Conservation (phyloP, 805 yeast genomes). For the Ogataea saltuana region DNA sequence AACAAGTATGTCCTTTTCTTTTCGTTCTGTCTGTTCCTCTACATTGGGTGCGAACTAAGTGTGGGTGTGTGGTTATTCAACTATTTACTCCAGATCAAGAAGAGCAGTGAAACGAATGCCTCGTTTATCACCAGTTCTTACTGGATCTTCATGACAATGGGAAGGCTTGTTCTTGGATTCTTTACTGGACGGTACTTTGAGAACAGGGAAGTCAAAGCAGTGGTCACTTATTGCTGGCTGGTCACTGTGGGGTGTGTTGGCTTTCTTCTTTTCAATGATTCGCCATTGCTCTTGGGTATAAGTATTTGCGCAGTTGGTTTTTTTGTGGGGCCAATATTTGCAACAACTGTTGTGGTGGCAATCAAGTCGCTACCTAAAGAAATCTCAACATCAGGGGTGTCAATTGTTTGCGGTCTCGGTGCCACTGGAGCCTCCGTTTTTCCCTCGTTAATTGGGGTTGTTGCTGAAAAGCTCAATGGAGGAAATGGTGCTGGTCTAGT, state of each 20-base stretch:
- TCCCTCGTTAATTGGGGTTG: conserved; percentile 63
- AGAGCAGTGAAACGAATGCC: conserved; percentile 38
- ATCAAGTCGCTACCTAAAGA: conserved; percentile 60
- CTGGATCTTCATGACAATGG: conserved; percentile 53
- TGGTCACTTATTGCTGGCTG: conserved; percentile 39
- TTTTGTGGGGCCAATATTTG: conserved; percentile 57
- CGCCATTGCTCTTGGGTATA: conserved; percentile 33
- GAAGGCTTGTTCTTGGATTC: conserved; percentile 49
- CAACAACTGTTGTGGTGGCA: conserved; percentile 68
- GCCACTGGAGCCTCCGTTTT: conserved; percentile 81
- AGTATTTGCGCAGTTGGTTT: conserved; percentile 46
- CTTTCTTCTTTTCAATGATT: conserved; percentile 33
- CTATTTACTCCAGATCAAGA: conserved; percentile 43
- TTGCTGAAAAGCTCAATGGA: conserved; percentile 35
- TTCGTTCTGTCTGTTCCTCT: conserved; percentile 44
- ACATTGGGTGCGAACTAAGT: conserved; percentile 54
- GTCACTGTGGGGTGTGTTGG: conserved; percentile 38
- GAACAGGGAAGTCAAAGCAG: conserved; percentile 42
- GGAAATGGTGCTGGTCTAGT: conserved; percentile 35
- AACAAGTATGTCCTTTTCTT: conserved; percentile 43
- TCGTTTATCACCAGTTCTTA: conserved; percentile 52
- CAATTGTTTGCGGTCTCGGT: conserved; percentile 75
- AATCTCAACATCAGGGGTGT: conserved; percentile 65
- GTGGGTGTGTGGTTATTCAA: conserved; percentile 57
- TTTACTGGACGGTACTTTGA: conserved; percentile 46